Evolutionary conservation across 179 eudicot genomes (phyloP).

Genomic region (Monotropa hypopitys): DNA sequence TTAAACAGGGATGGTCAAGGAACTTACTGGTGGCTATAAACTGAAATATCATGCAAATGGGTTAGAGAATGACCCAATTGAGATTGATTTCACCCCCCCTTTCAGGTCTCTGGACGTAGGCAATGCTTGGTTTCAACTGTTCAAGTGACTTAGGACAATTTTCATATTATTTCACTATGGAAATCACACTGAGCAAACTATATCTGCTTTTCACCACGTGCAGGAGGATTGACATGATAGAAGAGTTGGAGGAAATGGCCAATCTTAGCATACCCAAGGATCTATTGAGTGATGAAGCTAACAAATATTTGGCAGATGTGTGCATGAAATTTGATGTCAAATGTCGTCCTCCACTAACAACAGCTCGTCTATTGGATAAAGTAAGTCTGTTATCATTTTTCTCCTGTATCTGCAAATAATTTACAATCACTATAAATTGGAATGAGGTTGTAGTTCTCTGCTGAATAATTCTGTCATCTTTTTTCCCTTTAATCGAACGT

Average conservation of each 20-base stretch:
- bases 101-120: slow-evolving; percentile 48
- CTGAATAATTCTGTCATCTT: background rate
- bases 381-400: slow-evolving; percentile 24
- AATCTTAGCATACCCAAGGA: slow-evolving; percentile 83
- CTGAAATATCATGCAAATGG: slow-evolving; percentile 86
- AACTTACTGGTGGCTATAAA: slow-evolving; percentile 79
- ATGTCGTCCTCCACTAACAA: slow-evolving; percentile 93
- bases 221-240: slow-evolving; percentile 93
- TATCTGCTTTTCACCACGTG: slow-evolving; percentile 6
- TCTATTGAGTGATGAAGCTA: slow-evolving; percentile 61
- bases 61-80: slow-evolving; percentile 64
- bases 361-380: slow-evolving; percentile 74
- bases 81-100: slow-evolving; percentile 96
- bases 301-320: slow-evolving; percentile 58
- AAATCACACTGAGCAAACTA: background rate
- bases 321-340: slow-evolving; percentile 66
- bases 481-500: background rate
- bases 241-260: slow-evolving; percentile 71
- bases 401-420: background rate
- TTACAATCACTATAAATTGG: background rate
- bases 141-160: background rate
- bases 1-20: slow-evolving; percentile 75
- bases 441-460: background rate
- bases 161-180: background rate
- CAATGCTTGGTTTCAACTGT: background rate